Conservation (phyloP, 495 filamentous ascomycete genomes). For the Annulohypoxylon bovei region DNA sequence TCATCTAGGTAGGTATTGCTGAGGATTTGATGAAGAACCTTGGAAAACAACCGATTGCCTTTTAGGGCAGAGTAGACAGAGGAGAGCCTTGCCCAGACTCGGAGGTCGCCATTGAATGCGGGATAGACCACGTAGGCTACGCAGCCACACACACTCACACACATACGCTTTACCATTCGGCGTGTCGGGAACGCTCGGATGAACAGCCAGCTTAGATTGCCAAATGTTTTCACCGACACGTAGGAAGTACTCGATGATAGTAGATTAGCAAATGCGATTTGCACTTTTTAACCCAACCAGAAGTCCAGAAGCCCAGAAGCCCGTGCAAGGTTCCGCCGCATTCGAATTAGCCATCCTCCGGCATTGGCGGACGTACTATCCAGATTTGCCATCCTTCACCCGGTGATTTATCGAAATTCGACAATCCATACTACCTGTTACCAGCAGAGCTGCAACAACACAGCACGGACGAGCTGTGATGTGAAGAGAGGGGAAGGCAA, state of each 20-base stretch:
- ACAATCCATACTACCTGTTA: constrained; percentile 30
- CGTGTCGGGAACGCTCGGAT: constrained; percentile 37
- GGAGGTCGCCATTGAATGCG: constrained; percentile 17
- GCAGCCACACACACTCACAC: constrained; percentile 8
- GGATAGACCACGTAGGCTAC: constrained; percentile 24
- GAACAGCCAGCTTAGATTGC: constrained; percentile 35
- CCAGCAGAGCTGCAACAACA: constrained; percentile 23
- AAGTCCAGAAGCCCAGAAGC: constrained; percentile 26
- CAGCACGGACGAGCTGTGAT: constrained; percentile 15
- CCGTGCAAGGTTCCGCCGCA: constrained; percentile 38
- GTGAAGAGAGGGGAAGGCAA: constrained; percentile 4
- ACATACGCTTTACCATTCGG: constrained; percentile 13
- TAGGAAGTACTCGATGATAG: constrained; percentile 22
- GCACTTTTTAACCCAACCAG: constrained; percentile 32
- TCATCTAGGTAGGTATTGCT: constrained; percentile 16
- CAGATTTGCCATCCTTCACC: constrained; percentile 38
- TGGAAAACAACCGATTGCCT: constrained; percentile 14
- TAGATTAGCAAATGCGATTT: constrained; percentile 33
- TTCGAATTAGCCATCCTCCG: constrained; percentile 32
- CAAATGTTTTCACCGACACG: constrained; percentile 42
- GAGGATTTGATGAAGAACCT: constrained; percentile 16
- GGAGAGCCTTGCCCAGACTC: constrained; percentile 25
- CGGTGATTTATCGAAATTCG: constrained; percentile 35
- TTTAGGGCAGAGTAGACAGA: constrained; percentile 1
- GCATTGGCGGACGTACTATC: constrained; percentile 33